Evolutionary conservation across 75 land plant genomes (phyloP).

Genomic region (Pinus taeda): DNA sequence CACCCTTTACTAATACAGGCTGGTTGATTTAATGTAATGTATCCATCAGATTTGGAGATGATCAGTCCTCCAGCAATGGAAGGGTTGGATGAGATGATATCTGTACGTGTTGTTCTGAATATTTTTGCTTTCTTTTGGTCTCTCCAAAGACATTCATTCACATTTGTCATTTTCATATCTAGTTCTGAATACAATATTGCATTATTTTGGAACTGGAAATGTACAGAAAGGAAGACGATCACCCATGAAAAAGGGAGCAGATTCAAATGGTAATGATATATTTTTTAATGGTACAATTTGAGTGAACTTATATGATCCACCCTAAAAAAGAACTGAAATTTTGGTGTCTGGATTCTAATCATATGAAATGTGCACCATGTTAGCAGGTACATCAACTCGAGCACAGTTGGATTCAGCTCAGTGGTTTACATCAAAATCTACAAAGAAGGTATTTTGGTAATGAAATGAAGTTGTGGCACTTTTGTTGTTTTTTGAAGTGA

Average conservation of each 20-base stretch:
- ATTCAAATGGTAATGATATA: slow-evolving; percentile 9
- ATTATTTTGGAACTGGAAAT: neutral
- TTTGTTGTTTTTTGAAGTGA: neutral
- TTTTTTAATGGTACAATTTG: neutral
- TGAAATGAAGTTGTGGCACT: neutral
- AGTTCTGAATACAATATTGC: neutral
- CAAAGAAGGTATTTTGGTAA: slow-evolving; percentile 55
- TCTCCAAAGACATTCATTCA: neutral
- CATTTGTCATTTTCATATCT: neutral
- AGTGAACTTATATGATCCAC: neutral
- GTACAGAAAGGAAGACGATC: slow-evolving; percentile 4
- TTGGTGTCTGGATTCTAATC: neutral
- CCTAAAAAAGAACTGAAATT: neutral
- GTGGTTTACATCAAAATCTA: slow-evolving; percentile 77
- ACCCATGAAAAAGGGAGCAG: slow-evolving; percentile 1
- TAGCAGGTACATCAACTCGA: slow-evolving; percentile 37
- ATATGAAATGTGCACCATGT: neutral
- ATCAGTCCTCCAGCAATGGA: slow-evolving; percentile 81
- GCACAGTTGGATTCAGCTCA: slow-evolving; percentile 29
- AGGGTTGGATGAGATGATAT: slow-evolving; percentile 68
- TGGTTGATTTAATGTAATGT: slow-evolving; percentile 2
- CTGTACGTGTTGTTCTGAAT: slow-evolving; percentile 42
- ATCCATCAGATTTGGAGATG: slow-evolving; percentile 49
- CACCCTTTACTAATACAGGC: neutral
- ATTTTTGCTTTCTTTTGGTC: neutral